Evolutionary conservation across 2,329 filamentous ascomycete species (phyloP), one percentile per base, ranked within the genome.

Genomic region (Elsinoe perseae): DNA sequence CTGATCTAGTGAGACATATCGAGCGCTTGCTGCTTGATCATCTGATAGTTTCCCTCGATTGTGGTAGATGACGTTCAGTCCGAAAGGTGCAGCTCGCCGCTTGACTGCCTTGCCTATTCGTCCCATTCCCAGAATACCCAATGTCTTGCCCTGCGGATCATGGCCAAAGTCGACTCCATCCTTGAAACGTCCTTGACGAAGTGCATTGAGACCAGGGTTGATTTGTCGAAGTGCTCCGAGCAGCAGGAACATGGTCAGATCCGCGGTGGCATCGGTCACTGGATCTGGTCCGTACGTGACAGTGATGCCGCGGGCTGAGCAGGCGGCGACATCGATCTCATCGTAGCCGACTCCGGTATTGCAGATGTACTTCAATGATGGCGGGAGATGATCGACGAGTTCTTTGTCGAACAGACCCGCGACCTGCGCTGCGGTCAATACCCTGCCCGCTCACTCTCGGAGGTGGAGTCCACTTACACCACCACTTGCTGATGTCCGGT

Each of bases 111-210:
- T 76, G 0, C 89, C 89, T 59, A 95, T 93, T 2, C 88, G 87
- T 18, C 89, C 89, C 87, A 93, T 92, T 5, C 89, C 89, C 38
- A 95, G 69, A 58, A 95, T 89, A 0, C 89, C 89, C 4, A 95
- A 76, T 1, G 83, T 74, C 70, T 92, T 93, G 34, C 85, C 87
- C 68, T 87, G 77, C 1, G 87, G 88, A 65, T 93, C 88, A 66
- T 87, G 86, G 12, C 88, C 89, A 0, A 83, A 76, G 1, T 80
- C 77, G 0, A 73, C 71, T 3, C 69, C 67, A 3, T 86, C 86
- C 55, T 81, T 78, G 85, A 86, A 95, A 57, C 80, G 73, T 1
- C 84, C 83, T 20, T 77, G 73, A 32, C 89, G 81, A 7, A 93
- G 75, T 12, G 79, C 75, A 3, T 77, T 66, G 77, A 93, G 86